Conservation (phyloP, 768 basidiomycete genomes). For the Suillus clintonianus region DNA sequence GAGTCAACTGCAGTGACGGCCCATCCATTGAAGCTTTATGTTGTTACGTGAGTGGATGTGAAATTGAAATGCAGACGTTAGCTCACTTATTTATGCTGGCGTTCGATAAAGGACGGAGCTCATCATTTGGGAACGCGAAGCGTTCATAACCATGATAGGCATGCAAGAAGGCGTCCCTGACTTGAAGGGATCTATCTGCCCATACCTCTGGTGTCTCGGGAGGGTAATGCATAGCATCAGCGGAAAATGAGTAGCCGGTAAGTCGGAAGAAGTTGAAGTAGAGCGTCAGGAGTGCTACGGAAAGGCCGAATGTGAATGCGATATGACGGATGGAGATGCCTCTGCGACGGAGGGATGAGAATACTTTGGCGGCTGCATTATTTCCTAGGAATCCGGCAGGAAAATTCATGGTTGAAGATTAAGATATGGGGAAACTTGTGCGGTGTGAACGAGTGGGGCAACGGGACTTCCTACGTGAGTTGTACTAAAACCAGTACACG, state of each 20-base stretch:
- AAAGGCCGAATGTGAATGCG: constrained; percentile 13
- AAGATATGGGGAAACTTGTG: neutral
- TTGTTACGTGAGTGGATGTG: constrained; percentile 1
- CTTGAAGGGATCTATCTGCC: constrained; percentile 53
- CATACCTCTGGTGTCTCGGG: constrained; percentile 41
- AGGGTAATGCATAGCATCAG: constrained; percentile 22
- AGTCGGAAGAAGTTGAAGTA: constrained; percentile 10
- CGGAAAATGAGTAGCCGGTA: neutral
- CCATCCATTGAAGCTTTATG: constrained; percentile 78
- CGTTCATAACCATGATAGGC: constrained; percentile 68
- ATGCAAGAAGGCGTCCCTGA: constrained; percentile 64
- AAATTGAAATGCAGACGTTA: neutral
- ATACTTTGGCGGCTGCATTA: constrained; percentile 1
- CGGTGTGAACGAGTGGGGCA: neutral
- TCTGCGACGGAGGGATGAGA: constrained; percentile 12
- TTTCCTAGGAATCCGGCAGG: constrained; percentile 2
- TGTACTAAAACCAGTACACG: too few species aligned
- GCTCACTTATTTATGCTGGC: constrained; percentile 52
- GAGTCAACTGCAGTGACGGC: constrained; percentile 78
- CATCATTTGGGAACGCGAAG: constrained; percentile 64
- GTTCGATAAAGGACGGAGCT: constrained; percentile 57
- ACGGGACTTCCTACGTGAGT: neutral
- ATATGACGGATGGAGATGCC: constrained; percentile 25
- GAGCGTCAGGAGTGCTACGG: constrained; percentile 19
- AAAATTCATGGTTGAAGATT: constrained; percentile 8